Evolutionary conservation across 2,329 filamentous ascomycete species (phyloP).

Genomic region (Pseudogymnoascus sp.): DNA sequence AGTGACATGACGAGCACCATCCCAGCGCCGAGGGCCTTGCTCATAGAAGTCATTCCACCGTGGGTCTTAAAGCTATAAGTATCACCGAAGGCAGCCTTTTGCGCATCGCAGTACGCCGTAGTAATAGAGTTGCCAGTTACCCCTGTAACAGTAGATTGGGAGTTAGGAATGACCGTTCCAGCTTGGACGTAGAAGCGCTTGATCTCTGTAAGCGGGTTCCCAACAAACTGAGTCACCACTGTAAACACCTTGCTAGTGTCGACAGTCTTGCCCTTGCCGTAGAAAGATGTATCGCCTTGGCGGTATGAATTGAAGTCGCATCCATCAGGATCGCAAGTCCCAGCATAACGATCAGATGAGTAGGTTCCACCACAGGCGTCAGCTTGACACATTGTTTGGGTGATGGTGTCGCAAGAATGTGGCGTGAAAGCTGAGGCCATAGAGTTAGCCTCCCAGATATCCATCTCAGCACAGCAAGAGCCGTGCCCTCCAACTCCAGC

Average conservation of each 20-base stretch:
- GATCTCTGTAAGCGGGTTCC: conserved; percentile 42
- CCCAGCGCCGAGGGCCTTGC: conserved; percentile 43
- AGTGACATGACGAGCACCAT: conserved; percentile 59
- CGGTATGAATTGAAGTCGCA: conserved; percentile 56
- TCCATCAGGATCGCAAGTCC: conserved; percentile 51
- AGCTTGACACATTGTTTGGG: conserved; percentile 35
- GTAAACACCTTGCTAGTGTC: conserved; percentile 46
- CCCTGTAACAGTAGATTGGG: conserved; percentile 36
- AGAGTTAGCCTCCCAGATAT: conserved; percentile 57
- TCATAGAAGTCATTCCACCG: conserved; percentile 49
- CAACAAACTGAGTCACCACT: conserved; percentile 52
- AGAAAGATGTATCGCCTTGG: conserved; percentile 48
- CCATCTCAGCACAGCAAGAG: conserved; percentile 60
- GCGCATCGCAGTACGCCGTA: conserved; percentile 45
- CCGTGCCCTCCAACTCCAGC: conserved; percentile 45
- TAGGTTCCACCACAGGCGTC: conserved; percentile 37
- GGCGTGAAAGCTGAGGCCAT: conserved; percentile 50
- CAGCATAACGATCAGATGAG: conserved; percentile 39
- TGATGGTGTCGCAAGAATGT: conserved; percentile 42
- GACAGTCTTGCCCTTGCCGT: conserved; percentile 43
- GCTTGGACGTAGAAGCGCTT: conserved; percentile 49
- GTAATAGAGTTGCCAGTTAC: conserved; percentile 45
- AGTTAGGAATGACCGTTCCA: conserved; percentile 44
- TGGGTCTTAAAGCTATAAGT: conserved; percentile 42
- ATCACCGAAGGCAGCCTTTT: conserved; percentile 49